Base-by-base conservation (phyloP, 1,284 basidiomycete species). In the Salmacisia buchloeana region DNA sequence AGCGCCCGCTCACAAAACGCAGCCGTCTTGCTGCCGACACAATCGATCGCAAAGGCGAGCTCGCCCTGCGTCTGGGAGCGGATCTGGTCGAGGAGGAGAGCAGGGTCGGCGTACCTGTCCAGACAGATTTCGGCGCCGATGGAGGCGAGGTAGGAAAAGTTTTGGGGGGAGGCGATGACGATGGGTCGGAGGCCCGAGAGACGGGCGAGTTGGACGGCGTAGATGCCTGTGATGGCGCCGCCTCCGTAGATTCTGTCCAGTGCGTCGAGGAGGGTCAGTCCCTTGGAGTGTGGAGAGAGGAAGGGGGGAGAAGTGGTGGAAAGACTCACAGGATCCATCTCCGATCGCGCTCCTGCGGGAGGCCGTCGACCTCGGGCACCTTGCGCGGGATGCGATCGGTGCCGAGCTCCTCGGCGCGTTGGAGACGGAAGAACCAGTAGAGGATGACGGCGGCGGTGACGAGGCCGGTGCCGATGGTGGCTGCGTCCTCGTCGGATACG, bases 381-480 rank as follows among this genome's bases (percentile, higher is more conserved):
- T 18, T 54, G 3, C 49, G 27, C 6, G 49, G 61, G n/a, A 65
- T 27, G 1, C 34, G 38, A 23, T 39, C 60, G 4, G 33, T 43
- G 18, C 57, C 62, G n/a, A 64, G 27, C 38, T 49, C 31, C 12
- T 33, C 27, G 25, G 65, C 62, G 36, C 65, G 36, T 10, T 52
- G 39, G 13, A 73, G 31, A 18, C 65, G 59, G 61, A 76, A 73
- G 41, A 74, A 73, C 54, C 71, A 72, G 59, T 68, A 73, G 36
- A 72, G 36, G 5, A 66, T 67, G 25, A 76, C 71, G 1, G 71
- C 70, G 0, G 73, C 74, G 2, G 82, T 83, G 15, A 78, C 78
- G 1, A 79, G 66, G 1, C 74, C 74, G 1, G 74, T 76, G 4
- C 74, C 74, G 33, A 76, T 35, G 29, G 74, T 76, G 1, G 74